Percentiles rank a stretch among this genome's conserved stretches.
Conservation (phyloP, 1,139 yeast species). For the Diutina ranongensis region DNA sequence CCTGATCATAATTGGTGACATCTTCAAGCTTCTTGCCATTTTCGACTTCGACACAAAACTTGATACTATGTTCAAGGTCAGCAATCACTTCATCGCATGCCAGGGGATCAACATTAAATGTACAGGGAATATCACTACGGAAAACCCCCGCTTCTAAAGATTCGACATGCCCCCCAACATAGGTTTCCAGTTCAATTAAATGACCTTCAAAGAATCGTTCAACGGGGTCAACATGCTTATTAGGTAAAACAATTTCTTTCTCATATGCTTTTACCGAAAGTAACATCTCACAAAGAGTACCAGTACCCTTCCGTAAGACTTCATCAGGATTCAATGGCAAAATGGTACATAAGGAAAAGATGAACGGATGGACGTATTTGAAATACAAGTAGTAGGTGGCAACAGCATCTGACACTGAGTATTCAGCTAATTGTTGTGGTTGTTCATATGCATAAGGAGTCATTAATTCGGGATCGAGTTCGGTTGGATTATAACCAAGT, state of each 20-base stretch:
- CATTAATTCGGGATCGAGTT: slow-evolving; percentile 95
- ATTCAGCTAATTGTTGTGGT: slow-evolving; percentile 88
- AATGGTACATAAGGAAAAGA: slow-evolving; percentile 89
- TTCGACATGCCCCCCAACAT: slow-evolving; percentile 98
- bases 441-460: slow-evolving; percentile 92
- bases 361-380: slow-evolving; percentile 96
- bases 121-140: slow-evolving; percentile 70
- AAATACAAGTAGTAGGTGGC: slow-evolving; percentile 94
- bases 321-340: slow-evolving; percentile 96
- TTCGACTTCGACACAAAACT: slow-evolving; percentile 80
- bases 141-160: slow-evolving; percentile 97
- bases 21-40: slow-evolving; percentile 61
- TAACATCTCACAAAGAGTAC: slow-evolving; percentile 96
- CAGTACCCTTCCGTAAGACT: slow-evolving; percentile 92
- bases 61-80: slow-evolving; percentile 66
- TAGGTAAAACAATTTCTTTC: slow-evolving; percentile 69
- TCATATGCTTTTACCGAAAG: slow-evolving; percentile 93
- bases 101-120: slow-evolving; percentile 68
- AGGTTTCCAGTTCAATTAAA: slow-evolving; percentile 86
- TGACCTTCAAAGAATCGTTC: slow-evolving; percentile 95
- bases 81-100: slow-evolving; percentile 71
- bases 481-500: slow-evolving; percentile 92
- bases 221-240: slow-evolving; percentile 84
- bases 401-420: slow-evolving; percentile 98
- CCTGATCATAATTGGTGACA: slow-evolving; percentile 69